These are phyloP conservation scores for Spizellomyces sp. DNA, from an alignment of 192 early-diverging fungal species.

Conservation along the genomic window DNA sequence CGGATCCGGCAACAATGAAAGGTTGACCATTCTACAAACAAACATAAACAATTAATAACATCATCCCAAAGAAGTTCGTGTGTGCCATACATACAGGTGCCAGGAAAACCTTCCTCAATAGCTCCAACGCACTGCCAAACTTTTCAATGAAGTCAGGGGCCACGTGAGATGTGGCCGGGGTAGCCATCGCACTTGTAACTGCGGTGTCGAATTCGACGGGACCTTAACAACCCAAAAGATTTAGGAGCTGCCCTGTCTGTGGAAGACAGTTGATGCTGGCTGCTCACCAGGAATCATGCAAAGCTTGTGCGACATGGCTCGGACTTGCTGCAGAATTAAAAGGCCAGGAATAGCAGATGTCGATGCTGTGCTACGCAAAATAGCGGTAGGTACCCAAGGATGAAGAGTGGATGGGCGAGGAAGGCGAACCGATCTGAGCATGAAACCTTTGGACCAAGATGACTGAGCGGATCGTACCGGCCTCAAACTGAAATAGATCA, in stretches of 20 bases:
- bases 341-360: no score
- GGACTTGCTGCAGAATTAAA: no score
- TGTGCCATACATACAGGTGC: constrained; percentile 50
- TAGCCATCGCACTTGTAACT: constrained; percentile 80
- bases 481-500: no score
- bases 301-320: constrained; percentile 51
- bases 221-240: constrained; percentile 45
- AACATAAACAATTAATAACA: neutral
- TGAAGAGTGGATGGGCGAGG: no score
- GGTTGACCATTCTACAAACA: constrained; percentile 71
- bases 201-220: constrained; percentile 93
- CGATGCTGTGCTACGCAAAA: no score
- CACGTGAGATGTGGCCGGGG: constrained; percentile 90
- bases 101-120: constrained; percentile 76
- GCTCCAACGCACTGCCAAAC: constrained; percentile 87
- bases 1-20: constrained; percentile 88
- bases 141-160: constrained; percentile 85
- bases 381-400: no score
- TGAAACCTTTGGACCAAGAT: no score
- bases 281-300: constrained; percentile 91
- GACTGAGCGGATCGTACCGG: no score
- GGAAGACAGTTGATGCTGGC: no score
- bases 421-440: no score
- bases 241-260: neutral
- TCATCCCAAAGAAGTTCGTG: neutral